These are phyloP conservation scores for Balakata baccata DNA, from an alignment of 345 rosid species.

Conservation along the genomic window DNA sequence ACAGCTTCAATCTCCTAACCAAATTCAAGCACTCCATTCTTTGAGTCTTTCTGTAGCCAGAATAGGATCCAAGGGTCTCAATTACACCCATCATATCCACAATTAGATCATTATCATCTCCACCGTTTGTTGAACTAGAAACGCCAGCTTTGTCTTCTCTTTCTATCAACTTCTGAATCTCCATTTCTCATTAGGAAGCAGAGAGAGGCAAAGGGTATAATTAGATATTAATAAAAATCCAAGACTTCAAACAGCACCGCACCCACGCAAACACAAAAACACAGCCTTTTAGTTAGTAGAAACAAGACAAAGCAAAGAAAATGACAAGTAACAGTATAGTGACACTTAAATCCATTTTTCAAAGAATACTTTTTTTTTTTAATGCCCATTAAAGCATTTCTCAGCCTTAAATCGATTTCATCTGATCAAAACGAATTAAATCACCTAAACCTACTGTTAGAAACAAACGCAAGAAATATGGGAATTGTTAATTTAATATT, in stretches of 20 bases:
- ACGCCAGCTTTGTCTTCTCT: conserved; percentile 8
- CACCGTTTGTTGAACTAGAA: conserved; percentile 29
- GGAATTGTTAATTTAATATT: too few relatives aligned
- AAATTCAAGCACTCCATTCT: conserved; percentile 55
- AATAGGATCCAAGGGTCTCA: conserved; percentile 40
- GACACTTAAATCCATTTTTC: too few relatives aligned
- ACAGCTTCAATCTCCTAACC: conserved; percentile 58
- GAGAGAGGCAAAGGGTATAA: background rate
- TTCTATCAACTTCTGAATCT: too few relatives aligned
- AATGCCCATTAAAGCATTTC: too few relatives aligned
- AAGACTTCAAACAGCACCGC: background rate
- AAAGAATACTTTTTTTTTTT: too few relatives aligned
- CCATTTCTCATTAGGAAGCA: conserved; percentile 20
- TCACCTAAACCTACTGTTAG: too few relatives aligned
- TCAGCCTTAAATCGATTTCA: too few relatives aligned
- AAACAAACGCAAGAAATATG: too few relatives aligned
- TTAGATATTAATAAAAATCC: background rate
- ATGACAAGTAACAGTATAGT: too few relatives aligned
- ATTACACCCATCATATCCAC: conserved; percentile 41
- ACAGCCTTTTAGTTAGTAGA: background rate
- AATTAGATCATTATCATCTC: conserved; percentile 23
- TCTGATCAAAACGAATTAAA: too few relatives aligned
- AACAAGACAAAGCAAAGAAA: too few relatives aligned
- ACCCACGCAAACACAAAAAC: background rate
- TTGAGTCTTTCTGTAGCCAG: conserved; percentile 44